phyloP scores from a whole-genome alignment of 2,329 filamentous ascomycete genomes.

The Metarhizium sp. region DNA sequence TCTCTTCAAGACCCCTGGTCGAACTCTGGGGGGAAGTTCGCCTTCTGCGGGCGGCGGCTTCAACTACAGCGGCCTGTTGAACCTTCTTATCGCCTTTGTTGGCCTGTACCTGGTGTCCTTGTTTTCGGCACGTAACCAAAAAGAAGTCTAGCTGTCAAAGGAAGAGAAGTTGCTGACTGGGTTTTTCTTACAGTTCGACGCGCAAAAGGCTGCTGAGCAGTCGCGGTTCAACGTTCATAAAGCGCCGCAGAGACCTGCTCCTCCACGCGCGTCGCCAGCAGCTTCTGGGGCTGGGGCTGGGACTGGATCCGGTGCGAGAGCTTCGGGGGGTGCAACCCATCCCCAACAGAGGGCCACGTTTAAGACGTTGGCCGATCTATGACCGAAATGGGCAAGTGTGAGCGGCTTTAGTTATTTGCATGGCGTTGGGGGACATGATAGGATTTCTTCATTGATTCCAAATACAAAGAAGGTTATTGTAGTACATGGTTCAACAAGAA shows the following conservation, averaged over 20 bases:
- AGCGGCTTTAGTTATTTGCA: not conserved
- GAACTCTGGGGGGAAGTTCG: constrained; percentile 42
- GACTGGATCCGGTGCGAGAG: constrained; percentile 1
- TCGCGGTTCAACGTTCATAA: constrained; percentile 49
- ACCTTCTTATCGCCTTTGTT: constrained; percentile 43
- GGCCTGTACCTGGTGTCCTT: constrained; percentile 53
- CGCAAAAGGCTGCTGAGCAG: constrained; percentile 50
- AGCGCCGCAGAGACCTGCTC: constrained; percentile 6
- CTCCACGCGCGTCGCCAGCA: not conserved
- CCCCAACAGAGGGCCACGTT: constrained; percentile 27
- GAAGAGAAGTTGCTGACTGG: constrained; percentile 14
- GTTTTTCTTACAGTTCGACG: constrained; percentile 39
- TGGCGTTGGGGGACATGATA: not conserved
- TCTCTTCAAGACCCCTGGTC: constrained; percentile 43
- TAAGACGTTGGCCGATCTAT: constrained; percentile 46
- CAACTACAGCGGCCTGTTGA: constrained; percentile 35
- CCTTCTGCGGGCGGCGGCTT: constrained; percentile 11
- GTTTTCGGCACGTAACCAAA: constrained; percentile 40
- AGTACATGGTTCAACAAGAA: not conserved
- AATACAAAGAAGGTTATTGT: not conserved
- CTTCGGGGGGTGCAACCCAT: constrained; percentile 16
- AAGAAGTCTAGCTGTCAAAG: constrained; percentile 2
- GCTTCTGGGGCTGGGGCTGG: not conserved
- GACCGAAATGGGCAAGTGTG: constrained; percentile 8
- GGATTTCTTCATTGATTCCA: not conserved